Evolutionary conservation across 768 basidiomycete species (phyloP).

Genomic region (Leucosporidium creatinivorum): DNA sequence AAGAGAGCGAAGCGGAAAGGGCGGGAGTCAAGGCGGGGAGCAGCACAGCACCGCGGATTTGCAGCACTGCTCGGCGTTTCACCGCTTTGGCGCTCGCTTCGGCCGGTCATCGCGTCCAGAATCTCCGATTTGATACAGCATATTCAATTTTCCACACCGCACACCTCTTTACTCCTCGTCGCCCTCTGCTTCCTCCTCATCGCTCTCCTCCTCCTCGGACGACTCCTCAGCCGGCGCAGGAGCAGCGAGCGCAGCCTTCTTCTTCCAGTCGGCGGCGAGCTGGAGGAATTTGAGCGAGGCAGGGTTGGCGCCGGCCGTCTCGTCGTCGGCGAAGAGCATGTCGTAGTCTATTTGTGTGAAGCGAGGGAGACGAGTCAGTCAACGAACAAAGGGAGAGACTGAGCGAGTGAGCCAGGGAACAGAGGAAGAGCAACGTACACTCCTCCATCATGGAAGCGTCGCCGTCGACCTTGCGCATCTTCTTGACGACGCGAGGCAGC

Average conservation of each 20-base stretch:
- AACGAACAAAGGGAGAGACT: background rate
- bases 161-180: background rate
- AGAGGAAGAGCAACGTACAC: conserved; percentile 13
- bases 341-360: conserved; percentile 66
- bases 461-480: conserved; percentile 54
- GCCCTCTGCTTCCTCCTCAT: conserved; percentile 3
- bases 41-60: too few relatives aligned
- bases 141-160: too few relatives aligned
- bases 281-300: conserved; percentile 92
- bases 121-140: too few relatives aligned
- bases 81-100: too few relatives aligned
- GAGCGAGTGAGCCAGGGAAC: background rate
- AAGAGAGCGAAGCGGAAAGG: too few relatives aligned
- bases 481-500: conserved; percentile 87
- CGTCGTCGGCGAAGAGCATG: conserved; percentile 92
- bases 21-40: too few relatives aligned
- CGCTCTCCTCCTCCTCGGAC: conserved; percentile 6
- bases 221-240: background rate
- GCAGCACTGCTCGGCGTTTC: too few relatives aligned
- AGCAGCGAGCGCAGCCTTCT: conserved; percentile 35
- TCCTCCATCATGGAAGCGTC: conserved; percentile 32
- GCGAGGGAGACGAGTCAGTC: background rate
- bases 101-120: too few relatives aligned
- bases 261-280: conserved; percentile 81
- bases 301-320: conserved; percentile 74